These are phyloP conservation scores for Cucumis cinereus DNA, from an alignment of 306 rosid species.

Conservation along the genomic window DNA sequence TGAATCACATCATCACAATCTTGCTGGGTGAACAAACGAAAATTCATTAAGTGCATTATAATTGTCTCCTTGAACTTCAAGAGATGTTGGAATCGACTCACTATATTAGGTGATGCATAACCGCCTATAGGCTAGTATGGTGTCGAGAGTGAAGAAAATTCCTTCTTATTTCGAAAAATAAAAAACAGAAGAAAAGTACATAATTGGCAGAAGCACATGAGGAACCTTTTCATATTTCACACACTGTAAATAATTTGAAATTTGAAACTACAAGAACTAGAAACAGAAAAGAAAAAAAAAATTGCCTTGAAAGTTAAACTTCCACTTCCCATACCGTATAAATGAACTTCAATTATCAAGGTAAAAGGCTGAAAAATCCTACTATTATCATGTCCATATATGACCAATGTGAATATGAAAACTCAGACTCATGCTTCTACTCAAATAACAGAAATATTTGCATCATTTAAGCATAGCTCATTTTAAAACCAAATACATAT, in stretches of 20 bases:
- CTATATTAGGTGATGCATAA: too few relatives aligned
- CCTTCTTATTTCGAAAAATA: too few relatives aligned
- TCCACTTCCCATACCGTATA: not conserved
- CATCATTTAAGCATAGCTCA: not conserved
- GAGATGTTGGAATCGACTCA: too few relatives aligned
- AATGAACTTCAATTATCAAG: not conserved
- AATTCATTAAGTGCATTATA: too few relatives aligned
- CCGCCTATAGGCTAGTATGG: not conserved
- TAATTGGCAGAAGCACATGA: not conserved
- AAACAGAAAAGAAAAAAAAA: not conserved
- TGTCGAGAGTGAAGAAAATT: not conserved
- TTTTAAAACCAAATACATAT: not conserved
- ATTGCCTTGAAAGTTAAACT: not conserved
- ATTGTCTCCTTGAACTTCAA: too few relatives aligned
- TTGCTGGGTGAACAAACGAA: too few relatives aligned
- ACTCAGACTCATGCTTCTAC: not conserved
- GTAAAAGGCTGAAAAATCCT: too few relatives aligned
- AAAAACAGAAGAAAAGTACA: not conserved
- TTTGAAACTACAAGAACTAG: not conserved
- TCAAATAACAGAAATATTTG: not conserved
- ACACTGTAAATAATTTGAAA: not conserved
- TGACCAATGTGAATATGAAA: not conserved
- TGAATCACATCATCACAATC: too few relatives aligned
- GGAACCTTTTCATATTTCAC: not conserved
- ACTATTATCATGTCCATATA: not conserved